Percentiles rank a stretch among this genome's conserved stretches.
These are phyloP conservation scores for Flagelloscypha sp. DNA, from an alignment of 768 basidiomycete genomes.

Conservation along the genomic window DNA sequence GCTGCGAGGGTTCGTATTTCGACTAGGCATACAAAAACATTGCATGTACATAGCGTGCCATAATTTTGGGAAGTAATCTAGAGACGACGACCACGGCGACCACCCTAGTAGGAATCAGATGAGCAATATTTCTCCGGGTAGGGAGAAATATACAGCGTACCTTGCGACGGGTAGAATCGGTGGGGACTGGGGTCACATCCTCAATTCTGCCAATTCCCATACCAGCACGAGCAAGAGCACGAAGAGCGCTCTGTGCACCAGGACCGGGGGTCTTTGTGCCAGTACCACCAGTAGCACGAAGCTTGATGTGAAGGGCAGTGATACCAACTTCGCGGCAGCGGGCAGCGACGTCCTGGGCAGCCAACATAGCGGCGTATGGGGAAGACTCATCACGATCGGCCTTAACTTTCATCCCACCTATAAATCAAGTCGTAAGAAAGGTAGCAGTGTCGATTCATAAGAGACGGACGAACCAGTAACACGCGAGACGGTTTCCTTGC, in stretches of 20 bases:
- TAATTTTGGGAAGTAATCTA: constrained; percentile 30
- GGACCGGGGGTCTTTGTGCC: constrained; percentile 99
- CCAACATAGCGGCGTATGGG: constrained; percentile 95
- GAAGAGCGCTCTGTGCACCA: constrained; percentile 95
- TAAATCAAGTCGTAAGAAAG: neutral
- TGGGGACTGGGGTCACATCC: constrained; percentile 96
- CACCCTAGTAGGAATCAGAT: constrained; percentile 52
- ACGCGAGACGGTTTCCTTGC: constrained; percentile 98
- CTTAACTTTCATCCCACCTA: constrained; percentile 99
- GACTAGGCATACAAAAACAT: too few species aligned
- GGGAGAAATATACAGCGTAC: constrained; percentile 29
- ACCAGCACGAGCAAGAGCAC: constrained; percentile 95
- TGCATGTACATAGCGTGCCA: too few species aligned
- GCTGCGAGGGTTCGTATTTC: too few species aligned
- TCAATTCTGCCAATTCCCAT: constrained; percentile 98
- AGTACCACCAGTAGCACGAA: constrained; percentile 96
- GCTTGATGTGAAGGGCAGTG: constrained; percentile 97
- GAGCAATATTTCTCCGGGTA: constrained; percentile 5
- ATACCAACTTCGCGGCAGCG: constrained; percentile 99
- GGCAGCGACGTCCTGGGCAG: constrained; percentile 91
- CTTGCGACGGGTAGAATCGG: constrained; percentile 96
- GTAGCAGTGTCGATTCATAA: neutral
- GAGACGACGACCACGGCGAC: constrained; percentile 97
- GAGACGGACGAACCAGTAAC: constrained; percentile 67
- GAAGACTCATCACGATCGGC: constrained; percentile 99